Conservation (phyloP, 192 early-diverging fungal species). For the Backusella morwellensis region DNA sequence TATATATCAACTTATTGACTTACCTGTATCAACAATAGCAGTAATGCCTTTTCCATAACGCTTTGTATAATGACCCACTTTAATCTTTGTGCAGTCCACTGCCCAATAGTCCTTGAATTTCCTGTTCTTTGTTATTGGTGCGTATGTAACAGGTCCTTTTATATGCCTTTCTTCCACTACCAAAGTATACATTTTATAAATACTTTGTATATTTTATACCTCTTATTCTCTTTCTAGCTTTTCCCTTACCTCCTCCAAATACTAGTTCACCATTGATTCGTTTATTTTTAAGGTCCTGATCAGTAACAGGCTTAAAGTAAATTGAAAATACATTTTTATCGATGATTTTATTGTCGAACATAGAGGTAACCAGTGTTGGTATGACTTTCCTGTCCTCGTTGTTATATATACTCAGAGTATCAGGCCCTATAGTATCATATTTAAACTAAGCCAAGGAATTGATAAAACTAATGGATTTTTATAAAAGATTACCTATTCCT, state of each 20-base stretch:
- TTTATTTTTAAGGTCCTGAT: not conserved
- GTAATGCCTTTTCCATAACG: not conserved
- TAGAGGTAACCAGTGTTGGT: slow-evolving; percentile 26
- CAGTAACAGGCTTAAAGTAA: slow-evolving; percentile 21
- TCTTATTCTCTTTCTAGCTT: not conserved
- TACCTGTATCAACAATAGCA: slow-evolving; percentile 26
- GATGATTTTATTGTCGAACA: slow-evolving; percentile 22
- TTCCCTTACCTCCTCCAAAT: slow-evolving; percentile 27
- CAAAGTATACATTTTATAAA: not conserved
- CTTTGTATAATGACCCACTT: slow-evolving; percentile 5
- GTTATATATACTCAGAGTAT: slow-evolving; percentile 19
- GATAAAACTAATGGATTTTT: not conserved
- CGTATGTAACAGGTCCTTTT: slow-evolving; percentile 14
- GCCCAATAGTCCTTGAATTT: slow-evolving; percentile 33
- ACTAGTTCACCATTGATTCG: slow-evolving; percentile 28
- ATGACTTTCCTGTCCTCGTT: slow-evolving; percentile 16
- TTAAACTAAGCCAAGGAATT: not conserved
- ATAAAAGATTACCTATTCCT: slow-evolving; percentile 10
- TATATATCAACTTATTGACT: not conserved
- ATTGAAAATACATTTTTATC: slow-evolving; percentile 27
- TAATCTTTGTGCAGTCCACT: slow-evolving; percentile 14
- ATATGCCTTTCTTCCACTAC: slow-evolving; percentile 15
- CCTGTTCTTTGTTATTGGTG: not conserved
- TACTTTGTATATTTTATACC: not conserved
- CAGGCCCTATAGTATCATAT: slow-evolving; percentile 11